Conservation (phyloP, 1,139 yeast genomes). For the Suhomyces maxii region DNA sequence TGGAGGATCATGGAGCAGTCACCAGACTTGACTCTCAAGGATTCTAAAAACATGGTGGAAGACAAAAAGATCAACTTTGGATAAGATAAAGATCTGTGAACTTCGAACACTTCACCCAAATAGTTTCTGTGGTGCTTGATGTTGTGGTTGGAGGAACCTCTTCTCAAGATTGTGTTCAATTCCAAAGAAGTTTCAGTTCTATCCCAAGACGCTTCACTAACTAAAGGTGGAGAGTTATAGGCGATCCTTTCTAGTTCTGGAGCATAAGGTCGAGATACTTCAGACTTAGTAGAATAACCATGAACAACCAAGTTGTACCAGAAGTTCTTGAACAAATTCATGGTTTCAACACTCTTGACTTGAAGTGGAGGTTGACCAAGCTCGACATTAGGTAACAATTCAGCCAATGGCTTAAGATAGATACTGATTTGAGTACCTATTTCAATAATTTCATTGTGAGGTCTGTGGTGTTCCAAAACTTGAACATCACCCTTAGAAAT, state of each 20-base stretch:
- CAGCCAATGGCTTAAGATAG: slow-evolving; percentile 73
- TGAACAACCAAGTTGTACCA: slow-evolving; percentile 96
- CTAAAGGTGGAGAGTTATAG: slow-evolving; percentile 86
- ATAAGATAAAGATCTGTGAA: slow-evolving; percentile 59
- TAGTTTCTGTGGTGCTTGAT: slow-evolving; percentile 73
- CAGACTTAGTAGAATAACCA: slow-evolving; percentile 71
- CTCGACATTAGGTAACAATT: slow-evolving; percentile 61
- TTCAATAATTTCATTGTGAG: slow-evolving; percentile 74
- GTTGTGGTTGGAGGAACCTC: slow-evolving; percentile 85
- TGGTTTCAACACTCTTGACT: slow-evolving; percentile 46
- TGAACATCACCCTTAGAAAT: slow-evolving; percentile 82
- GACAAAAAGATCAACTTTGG: slow-evolving; percentile 88
- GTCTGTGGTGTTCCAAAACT: slow-evolving; percentile 75
- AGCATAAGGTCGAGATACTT: slow-evolving; percentile 48
- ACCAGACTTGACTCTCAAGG: slow-evolving; percentile 76
- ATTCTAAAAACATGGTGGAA: slow-evolving; percentile 77
- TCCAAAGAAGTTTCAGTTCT: slow-evolving; percentile 91
- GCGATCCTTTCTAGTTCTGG: slow-evolving; percentile 70
- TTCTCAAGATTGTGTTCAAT: slow-evolving; percentile 82
- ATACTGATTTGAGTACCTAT: slow-evolving; percentile 75
- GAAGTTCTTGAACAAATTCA: slow-evolving; percentile 72
- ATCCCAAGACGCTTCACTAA: slow-evolving; percentile 81
- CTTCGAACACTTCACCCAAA: slow-evolving; percentile 50
- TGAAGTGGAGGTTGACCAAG: slow-evolving; percentile 36
- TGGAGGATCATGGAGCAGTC: slow-evolving; percentile 71